Conservation (phyloP, 371 early-diverging fungal species). For the Globomyces sp. region DNA sequence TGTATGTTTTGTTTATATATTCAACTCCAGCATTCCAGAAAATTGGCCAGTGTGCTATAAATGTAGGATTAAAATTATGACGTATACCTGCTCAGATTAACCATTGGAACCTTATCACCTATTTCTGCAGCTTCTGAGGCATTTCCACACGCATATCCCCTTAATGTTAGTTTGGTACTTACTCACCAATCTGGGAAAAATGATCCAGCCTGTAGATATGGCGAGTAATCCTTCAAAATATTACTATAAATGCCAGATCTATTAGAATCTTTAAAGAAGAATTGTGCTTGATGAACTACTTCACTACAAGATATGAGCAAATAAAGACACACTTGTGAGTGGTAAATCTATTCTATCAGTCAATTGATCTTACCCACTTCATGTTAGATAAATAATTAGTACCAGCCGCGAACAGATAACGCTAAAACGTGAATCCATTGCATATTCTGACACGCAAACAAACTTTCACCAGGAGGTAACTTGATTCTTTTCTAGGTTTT, state of each 20-base stretch:
- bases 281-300: constrained; percentile 30
- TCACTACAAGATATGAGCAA: background rate
- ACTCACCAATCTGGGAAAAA: constrained; percentile 81
- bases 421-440: no score
- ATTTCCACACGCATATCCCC: constrained; percentile 60
- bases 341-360: no score
- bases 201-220: constrained; percentile 71
- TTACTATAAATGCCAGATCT: constrained; percentile 13
- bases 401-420: no score
- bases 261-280: constrained; percentile 18
- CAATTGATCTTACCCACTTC: no score
- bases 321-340: no score
- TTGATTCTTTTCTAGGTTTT: no score
- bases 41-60: constrained; percentile 80
- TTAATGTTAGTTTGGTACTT: background rate
- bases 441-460: no score
- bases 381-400: no score
- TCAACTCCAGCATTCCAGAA: constrained; percentile 66
- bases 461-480: no score
- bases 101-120: constrained; percentile 30
- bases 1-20: constrained; percentile 58
- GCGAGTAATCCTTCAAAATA: constrained; percentile 48
- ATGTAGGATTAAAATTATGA: background rate
- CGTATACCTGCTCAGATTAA: background rate
- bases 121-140: constrained; percentile 52